phyloP scores from a whole-genome alignment of 177 flowering plant species.

The Vitis hybrid region DNA sequence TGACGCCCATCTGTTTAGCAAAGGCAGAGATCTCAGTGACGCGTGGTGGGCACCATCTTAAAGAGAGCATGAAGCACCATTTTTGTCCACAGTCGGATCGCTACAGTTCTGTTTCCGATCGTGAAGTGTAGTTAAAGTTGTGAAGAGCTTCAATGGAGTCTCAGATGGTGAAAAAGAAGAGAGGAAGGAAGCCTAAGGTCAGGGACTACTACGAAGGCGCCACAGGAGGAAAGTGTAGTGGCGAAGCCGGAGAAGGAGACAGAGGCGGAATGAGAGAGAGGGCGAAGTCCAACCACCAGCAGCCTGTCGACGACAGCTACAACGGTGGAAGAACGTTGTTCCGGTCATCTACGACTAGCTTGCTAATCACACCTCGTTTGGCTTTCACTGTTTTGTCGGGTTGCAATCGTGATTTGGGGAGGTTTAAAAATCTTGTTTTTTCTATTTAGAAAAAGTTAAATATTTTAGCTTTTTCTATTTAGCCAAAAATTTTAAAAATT shows the following conservation, averaged over 20 bases:
- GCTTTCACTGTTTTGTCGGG: constrained; percentile 78
- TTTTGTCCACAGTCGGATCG: no score
- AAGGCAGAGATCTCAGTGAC: no score
- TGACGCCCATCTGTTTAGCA: no score
- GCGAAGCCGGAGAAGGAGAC: constrained; percentile 9
- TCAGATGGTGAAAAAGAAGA: constrained; percentile 23
- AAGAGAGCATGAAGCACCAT: no score
- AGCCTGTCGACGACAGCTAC: constrained; percentile 51
- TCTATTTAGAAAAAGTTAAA: no score
- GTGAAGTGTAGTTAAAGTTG: no score
- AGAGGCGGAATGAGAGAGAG: constrained; percentile 24
- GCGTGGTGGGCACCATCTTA: no score
- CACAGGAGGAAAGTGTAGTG: not conserved
- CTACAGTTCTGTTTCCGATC: no score
- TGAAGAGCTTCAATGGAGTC: constrained; percentile 5
- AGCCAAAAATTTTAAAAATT: no score
- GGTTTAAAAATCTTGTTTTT: no score
- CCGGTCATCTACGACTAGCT: constrained; percentile 75
- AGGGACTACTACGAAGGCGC: constrained; percentile 24
- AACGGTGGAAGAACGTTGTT: constrained; percentile 61
- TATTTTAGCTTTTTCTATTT: no score
- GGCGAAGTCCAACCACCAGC: constrained; percentile 9
- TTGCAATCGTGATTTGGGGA: no score
- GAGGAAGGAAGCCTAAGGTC: constrained; percentile 38
- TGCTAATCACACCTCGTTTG: constrained; percentile 68